Evolutionary conservation across 192 early-diverging fungal species (phyloP).

Genomic region (Cetraspora pellucida): DNA sequence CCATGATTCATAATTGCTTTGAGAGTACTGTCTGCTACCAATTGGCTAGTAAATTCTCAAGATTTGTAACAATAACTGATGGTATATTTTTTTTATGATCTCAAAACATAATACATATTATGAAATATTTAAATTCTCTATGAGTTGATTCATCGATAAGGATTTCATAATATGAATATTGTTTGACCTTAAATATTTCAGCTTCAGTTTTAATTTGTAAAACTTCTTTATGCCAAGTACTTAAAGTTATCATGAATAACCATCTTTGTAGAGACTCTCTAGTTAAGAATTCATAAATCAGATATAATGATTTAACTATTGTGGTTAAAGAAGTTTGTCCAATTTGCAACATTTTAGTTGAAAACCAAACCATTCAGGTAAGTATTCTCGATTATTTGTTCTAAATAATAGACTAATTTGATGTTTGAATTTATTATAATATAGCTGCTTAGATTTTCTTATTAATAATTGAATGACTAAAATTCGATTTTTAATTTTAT

Average conservation of each 20-base stretch:
- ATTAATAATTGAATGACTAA: too few species aligned
- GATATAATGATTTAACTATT: neutral
- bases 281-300: constrained; percentile 5
- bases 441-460: too few species aligned
- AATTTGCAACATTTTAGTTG: neutral
- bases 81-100: neutral
- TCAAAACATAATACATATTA: constrained; percentile 5
- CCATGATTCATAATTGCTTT: neutral
- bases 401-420: too few species aligned
- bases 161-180: neutral
- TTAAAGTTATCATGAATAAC: neutral
- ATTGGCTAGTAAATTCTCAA: neutral
- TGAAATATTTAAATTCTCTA: constrained; percentile 3
- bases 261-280: neutral
- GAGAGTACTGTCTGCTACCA: neutral
- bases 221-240: neutral
- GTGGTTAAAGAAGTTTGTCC: neutral
- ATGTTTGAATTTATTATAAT: too few species aligned
- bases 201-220: neutral
- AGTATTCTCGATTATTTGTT: too few species aligned
- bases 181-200: neutral
- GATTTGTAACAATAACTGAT: neutral
- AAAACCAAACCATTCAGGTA: neutral
- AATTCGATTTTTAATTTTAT: too few species aligned
- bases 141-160: constrained; percentile 15